Evolutionary conservation across 345 rosid species (phyloP).

Genomic region (Schrenkiella parvula): DNA sequence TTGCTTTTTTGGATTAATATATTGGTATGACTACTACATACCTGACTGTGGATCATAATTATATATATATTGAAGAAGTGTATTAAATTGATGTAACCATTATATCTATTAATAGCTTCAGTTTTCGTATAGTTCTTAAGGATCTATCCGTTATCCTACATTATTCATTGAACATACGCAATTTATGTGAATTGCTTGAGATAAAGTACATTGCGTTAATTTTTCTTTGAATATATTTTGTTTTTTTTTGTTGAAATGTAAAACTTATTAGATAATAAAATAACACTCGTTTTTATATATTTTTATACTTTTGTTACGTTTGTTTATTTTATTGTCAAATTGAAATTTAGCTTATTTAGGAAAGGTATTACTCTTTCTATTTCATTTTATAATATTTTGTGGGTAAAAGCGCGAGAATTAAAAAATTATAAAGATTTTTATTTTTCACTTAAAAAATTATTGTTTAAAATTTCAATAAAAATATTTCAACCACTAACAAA

Average conservation of each 20-base stretch:
- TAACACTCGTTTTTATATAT: not conserved
- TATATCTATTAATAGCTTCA: not conserved
- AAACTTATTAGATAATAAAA: not conserved
- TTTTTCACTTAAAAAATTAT: too few relatives aligned
- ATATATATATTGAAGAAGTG: conserved; percentile 23
- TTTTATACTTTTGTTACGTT: not conserved
- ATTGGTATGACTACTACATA: conserved; percentile 17
- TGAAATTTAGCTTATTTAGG: not conserved
- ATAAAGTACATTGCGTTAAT: not conserved
- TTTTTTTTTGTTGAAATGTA: not conserved
- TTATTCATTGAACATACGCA: not conserved
- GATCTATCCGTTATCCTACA: not conserved
- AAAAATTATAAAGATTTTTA: too few relatives aligned
- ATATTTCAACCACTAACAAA: too few relatives aligned
- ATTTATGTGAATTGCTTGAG: not conserved
- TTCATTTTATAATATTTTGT: too few relatives aligned
- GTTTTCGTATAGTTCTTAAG: not conserved
- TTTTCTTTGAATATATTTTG: not conserved
- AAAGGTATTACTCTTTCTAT: not conserved
- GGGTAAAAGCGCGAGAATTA: too few relatives aligned
- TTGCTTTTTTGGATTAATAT: conserved; percentile 6
- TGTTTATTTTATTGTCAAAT: not conserved
- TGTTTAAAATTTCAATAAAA: too few relatives aligned
- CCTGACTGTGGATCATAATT: conserved; percentile 20
- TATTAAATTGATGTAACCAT: conserved; percentile 7